A percentile compares a stretch with the other conserved stretches of the same genome.
Evolutionary conservation across 1,139 yeast species (phyloP).

Genomic region (Magnusiomyces magnusii): DNA sequence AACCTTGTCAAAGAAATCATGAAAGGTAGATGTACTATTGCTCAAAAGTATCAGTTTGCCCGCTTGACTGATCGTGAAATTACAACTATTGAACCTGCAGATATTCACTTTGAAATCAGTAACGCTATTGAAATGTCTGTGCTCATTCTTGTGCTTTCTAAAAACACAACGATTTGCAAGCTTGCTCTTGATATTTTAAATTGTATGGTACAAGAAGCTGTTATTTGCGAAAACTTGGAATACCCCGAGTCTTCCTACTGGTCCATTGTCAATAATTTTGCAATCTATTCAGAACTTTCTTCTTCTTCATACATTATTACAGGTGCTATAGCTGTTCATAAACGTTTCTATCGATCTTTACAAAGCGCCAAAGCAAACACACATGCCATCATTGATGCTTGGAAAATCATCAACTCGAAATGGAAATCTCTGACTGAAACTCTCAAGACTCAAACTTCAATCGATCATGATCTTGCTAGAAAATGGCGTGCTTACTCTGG

Average conservation of each 20-base stretch:
- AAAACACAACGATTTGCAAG: conserved; percentile 50
- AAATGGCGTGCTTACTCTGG: conserved; percentile 37
- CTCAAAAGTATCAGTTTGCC: conserved; percentile 28
- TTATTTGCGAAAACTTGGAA: conserved; percentile 23
- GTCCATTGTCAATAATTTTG: conserved; percentile 29
- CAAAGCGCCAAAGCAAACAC: conserved; percentile 51
- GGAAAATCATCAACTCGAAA: conserved; percentile 47
- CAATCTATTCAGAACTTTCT: conserved; percentile 42
- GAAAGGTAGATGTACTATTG: conserved; percentile 18
- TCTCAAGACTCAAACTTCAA: conserved; percentile 2
- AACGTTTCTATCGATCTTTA: conserved; percentile 51
- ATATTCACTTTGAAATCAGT: conserved; percentile 27
- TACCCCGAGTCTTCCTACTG: conserved; percentile 25
- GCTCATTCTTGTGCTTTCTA: conserved; percentile 47
- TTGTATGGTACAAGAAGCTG: conserved; percentile 41
- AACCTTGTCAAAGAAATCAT: conserved; percentile 22
- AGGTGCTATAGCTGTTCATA: conserved; percentile 71
- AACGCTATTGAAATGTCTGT: conserved; percentile 41
- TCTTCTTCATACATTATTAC: conserved; percentile 56
- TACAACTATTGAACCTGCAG: conserved; percentile 21
- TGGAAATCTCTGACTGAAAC: conserved; percentile 40
- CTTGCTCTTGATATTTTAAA: conserved; percentile 44
- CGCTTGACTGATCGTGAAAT: conserved; percentile 24
- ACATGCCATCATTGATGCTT: conserved; percentile 50
- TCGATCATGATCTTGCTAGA: conserved; percentile 17